Conservation (phyloP, 345 rosid species). For the Syzygium jambos region DNA sequence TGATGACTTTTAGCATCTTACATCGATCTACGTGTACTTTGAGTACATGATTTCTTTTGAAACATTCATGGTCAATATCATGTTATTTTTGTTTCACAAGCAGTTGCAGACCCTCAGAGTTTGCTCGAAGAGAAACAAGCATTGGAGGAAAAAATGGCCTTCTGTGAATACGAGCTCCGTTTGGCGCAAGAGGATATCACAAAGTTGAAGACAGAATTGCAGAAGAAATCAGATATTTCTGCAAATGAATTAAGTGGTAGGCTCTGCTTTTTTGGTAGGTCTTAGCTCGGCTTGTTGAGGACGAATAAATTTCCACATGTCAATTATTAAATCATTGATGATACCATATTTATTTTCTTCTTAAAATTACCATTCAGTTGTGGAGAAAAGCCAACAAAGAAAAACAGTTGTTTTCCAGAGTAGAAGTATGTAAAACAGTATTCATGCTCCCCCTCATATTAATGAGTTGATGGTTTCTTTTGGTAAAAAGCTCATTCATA, state of each 20-base stretch:
- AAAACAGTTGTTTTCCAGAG: background rate
- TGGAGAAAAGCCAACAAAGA: background rate
- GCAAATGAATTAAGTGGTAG: conserved; percentile 44
- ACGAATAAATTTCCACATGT: background rate
- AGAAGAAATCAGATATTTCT: conserved; percentile 44
- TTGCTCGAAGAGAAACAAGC: conserved; percentile 88
- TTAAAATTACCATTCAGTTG: background rate
- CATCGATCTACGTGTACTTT: background rate
- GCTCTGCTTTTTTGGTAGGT: background rate
- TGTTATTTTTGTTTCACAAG: conserved; percentile 2
- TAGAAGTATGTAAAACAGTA: background rate
- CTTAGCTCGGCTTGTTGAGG: background rate
- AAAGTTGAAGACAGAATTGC: conserved; percentile 62
- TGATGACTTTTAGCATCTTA: background rate
- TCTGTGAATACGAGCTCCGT: conserved; percentile 82
- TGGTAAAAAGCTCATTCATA: background rate
- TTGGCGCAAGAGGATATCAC: conserved; percentile 83
- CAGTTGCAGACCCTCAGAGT: conserved; percentile 94
- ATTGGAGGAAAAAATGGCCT: conserved; percentile 66
- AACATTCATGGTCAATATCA: background rate
- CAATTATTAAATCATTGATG: background rate
- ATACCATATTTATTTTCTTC: background rate
- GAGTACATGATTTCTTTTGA: background rate
- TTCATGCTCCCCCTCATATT: background rate
- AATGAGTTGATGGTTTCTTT: background rate